Evolutionary conservation across 139 green algal species (phyloP).

Genomic region (Trebouxia sp.): DNA sequence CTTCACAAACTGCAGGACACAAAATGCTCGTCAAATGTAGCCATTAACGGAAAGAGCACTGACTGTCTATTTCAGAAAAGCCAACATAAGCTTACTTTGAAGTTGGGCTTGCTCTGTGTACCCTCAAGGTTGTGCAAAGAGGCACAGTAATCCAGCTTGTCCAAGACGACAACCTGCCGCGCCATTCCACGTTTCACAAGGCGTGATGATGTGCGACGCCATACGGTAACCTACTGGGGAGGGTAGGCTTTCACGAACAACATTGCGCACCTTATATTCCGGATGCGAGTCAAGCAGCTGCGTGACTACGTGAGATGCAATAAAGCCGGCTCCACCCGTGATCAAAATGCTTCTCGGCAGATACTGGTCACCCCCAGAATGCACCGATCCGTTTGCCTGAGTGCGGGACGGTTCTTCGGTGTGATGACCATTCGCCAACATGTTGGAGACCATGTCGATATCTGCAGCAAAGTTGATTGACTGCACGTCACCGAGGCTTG

Average conservation of each 20-base stretch:
- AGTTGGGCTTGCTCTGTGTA: conserved; percentile 69
- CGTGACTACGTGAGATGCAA: conserved; percentile 86
- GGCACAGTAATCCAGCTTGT: conserved; percentile 97
- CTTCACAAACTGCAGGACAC: conserved; percentile 77
- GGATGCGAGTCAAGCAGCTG: conserved; percentile 78
- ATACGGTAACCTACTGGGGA: no score
- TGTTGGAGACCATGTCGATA: not conserved
- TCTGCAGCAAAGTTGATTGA: no score
- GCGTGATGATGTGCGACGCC: no score
- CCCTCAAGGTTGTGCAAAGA: conserved; percentile 77
- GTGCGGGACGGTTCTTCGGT: not conserved
- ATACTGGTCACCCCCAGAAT: conserved; percentile 44
- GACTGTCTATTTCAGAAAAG: not conserved
- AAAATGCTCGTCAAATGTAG: no score
- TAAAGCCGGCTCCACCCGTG: conserved; percentile 93
- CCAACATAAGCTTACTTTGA: conserved; percentile 64
- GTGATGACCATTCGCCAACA: not conserved
- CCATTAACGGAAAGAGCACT: not conserved
- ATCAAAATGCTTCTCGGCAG: conserved; percentile 75
- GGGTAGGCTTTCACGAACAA: no score
- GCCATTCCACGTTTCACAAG: not conserved
- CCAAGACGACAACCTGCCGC: conserved; percentile 85
- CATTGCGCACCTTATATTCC: conserved; percentile 77
- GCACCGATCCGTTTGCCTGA: not conserved
- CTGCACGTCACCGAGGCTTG: no score